Base-by-base conservation (phyloP, 2,329 filamentous ascomycete species). In the Pyrenophora seminiperda region DNA sequence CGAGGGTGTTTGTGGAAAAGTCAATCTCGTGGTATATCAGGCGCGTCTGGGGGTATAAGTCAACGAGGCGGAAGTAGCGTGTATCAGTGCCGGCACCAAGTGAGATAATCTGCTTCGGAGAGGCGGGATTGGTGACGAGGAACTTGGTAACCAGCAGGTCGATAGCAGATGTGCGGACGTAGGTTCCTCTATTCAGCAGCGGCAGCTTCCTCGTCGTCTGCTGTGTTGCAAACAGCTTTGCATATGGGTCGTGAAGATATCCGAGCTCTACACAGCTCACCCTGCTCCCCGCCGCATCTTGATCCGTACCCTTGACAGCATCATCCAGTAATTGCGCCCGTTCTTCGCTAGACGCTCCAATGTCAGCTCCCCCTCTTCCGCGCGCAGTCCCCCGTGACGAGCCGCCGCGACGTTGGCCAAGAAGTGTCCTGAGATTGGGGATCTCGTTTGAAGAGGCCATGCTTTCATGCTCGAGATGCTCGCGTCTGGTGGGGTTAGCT, bases 131-230 rank as follows among this genome's bases (percentile, higher is more conserved):
- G 33, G 67, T 54, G 3, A 76, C 70, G 10, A 97, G 77, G 65
- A 97, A 97, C 6, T 77, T 78, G 42, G 83, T 72, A 32, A 97
- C 83, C 1, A 99, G 83, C 10, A 75, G 77, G 73, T 99, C 91
- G 56, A 99, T 86, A 18, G 89, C 90, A 4, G 82, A 83, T 7
- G 92, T 97, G 54, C 94, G 86, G 17, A 92, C 88, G 67, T 97
- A 97, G n/a, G 93, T 97, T 43, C 91, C 91, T 83, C 93, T 81
- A 69, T 99, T 97, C 67, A 99, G 96, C 55, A 99, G 90, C 42
- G 94, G 94, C 56, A 95, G 81, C 50, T 93, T 81, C 58, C 89
- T 82, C 10, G 83, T 77, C 1, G 78, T 65, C 13, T 79, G 75
- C 52, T 77, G 79, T 37, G 73, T 74, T 2, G 88, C 85, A 69